Conservation (phyloP, 1,139 yeast genomes). For the Arxiozyma heterogenica region DNA sequence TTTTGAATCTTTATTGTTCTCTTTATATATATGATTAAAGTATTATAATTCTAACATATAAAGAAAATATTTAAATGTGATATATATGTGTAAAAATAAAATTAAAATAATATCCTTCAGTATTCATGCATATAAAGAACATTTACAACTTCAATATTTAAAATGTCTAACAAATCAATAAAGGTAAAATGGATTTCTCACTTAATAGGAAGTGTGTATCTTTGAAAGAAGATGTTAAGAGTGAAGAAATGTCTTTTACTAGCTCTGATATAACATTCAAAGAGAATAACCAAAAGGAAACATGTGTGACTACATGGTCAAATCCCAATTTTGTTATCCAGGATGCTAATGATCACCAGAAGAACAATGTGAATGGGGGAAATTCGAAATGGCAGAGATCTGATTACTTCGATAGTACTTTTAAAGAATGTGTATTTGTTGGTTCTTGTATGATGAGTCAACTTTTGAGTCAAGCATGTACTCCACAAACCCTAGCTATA, state of each 20-base stretch:
- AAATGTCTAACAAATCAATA: not conserved
- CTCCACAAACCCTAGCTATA: slow-evolving; percentile 29
- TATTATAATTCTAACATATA: not conserved
- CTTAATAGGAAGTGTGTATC: not conserved
- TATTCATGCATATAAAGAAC: no score
- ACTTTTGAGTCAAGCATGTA: slow-evolving; percentile 30
- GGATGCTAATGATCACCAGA: not conserved
- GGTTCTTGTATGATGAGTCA: slow-evolving; percentile 35
- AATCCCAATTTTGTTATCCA: not conserved
- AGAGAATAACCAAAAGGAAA: not conserved
- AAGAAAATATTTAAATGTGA: no score
- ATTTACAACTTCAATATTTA: no score
- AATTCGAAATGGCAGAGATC: slow-evolving; percentile 17
- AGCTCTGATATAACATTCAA: not conserved
- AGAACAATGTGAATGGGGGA: not conserved
- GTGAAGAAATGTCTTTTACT: not conserved
- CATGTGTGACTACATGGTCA: not conserved
- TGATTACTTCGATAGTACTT: slow-evolving; percentile 15
- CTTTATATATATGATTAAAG: no score
- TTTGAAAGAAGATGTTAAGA: not conserved
- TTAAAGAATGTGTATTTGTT: slow-evolving; percentile 31
- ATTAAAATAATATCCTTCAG: no score
- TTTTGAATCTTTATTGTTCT: not conserved
- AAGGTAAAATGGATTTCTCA: not conserved
- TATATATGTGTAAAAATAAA: not conserved